A percentile compares a stretch with the other conserved stretches of the same genome.
Conservation (phyloP, 2,329 filamentous ascomycete species). For the Rhynchosporium agropyri region DNA sequence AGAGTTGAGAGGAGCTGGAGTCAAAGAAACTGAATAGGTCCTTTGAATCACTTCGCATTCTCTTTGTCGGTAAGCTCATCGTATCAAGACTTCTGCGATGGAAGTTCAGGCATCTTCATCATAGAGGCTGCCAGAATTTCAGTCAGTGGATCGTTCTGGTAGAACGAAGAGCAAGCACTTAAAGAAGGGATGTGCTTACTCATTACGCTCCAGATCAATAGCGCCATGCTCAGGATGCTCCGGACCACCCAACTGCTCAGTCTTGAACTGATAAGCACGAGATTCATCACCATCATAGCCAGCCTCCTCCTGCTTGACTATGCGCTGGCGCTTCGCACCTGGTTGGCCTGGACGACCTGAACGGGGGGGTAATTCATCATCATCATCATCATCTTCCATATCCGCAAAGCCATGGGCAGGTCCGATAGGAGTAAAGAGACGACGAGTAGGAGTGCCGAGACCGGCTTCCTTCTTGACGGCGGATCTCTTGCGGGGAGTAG, state of each 20-base stretch:
- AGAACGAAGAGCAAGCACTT: background rate
- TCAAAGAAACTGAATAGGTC: too few species aligned
- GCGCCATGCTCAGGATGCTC: conserved; percentile 11
- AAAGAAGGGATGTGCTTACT: conserved; percentile 24
- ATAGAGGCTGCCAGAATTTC: background rate
- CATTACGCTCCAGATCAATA: conserved; percentile 29
- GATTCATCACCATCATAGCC: background rate
- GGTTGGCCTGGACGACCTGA: background rate
- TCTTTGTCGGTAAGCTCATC: too few species aligned
- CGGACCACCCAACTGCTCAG: conserved; percentile 15
- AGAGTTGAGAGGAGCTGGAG: too few species aligned
- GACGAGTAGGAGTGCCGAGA: too few species aligned
- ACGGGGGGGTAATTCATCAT: conserved; percentile 19
- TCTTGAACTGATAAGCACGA: conserved; percentile 18
- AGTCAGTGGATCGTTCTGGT: background rate
- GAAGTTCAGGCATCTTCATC: background rate
- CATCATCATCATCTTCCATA: conserved; percentile 26
- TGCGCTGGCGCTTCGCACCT: conserved; percentile 27
- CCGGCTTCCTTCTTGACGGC: background rate
- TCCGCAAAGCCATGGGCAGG: background rate
- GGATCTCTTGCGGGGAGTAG: conserved; percentile 8
- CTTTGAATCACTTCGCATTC: too few species aligned
- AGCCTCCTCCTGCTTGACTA: conserved; percentile 25
- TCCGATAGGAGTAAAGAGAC: too few species aligned
- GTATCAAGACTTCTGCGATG: too few species aligned